Conservation (phyloP, 1,284 basidiomycete genomes). For the Coniophora puteana region DNA sequence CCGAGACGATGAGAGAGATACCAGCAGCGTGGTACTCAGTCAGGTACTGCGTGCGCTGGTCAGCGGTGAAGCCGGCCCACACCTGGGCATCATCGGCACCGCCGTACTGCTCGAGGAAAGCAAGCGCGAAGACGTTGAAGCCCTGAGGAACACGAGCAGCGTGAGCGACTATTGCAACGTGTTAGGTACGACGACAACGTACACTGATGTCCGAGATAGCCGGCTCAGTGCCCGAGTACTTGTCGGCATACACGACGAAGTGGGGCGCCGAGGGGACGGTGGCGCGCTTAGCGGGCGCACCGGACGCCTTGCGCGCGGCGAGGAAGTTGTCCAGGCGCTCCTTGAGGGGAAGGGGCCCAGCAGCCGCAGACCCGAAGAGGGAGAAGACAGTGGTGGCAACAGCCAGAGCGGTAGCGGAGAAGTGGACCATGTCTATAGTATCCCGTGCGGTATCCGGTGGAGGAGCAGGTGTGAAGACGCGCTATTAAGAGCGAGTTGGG, state of each 20-base stretch:
- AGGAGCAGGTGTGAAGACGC: too few species aligned
- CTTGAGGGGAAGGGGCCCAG: slow-evolving; percentile 10
- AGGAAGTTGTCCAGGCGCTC: not conserved
- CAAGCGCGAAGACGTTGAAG: slow-evolving; percentile 36
- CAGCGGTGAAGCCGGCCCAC: slow-evolving; percentile 33
- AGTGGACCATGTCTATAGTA: slow-evolving; percentile 1
- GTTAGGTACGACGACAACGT: slow-evolving; percentile 1
- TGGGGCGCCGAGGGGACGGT: slow-evolving; percentile 40
- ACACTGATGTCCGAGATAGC: slow-evolving; percentile 36
- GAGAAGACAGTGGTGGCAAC: not conserved
- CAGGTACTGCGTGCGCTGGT: slow-evolving; percentile 39
- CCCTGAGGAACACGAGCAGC: slow-evolving; percentile 16
- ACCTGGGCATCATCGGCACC: slow-evolving; percentile 41
- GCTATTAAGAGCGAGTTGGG: too few species aligned
- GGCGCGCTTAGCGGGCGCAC: slow-evolving; percentile 33
- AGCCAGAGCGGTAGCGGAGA: not conserved
- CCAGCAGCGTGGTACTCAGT: slow-evolving; percentile 45
- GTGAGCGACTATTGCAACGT: not conserved
- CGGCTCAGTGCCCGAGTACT: slow-evolving; percentile 35
- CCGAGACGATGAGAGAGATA: slow-evolving; percentile 49
- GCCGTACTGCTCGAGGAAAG: slow-evolving; percentile 43
- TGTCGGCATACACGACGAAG: slow-evolving; percentile 43
- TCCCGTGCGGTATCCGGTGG: too few species aligned
- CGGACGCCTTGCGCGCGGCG: slow-evolving; percentile 30
- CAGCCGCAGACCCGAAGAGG: not conserved